Percentiles rank a stretch among this genome's conserved stretches.
Conservation (phyloP, 1,284 basidiomycete genomes). For the Melampsora americana region DNA sequence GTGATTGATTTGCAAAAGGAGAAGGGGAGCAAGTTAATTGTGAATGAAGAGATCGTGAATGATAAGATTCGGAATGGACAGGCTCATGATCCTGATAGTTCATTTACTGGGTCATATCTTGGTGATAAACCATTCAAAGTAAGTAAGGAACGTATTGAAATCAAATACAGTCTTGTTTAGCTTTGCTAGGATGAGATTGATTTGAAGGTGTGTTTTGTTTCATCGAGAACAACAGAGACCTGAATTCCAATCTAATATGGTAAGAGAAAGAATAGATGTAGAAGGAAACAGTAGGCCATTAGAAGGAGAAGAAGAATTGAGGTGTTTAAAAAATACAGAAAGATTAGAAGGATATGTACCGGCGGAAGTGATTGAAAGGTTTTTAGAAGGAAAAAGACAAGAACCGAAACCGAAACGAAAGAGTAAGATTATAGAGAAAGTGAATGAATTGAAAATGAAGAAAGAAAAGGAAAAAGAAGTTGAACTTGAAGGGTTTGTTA, state of each 20-base stretch:
- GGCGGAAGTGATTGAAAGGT: background rate
- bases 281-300: slow-evolving; percentile 72
- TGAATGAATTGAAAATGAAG: background rate
- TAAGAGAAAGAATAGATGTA: slow-evolving; percentile 81
- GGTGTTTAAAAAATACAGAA: slow-evolving; percentile 59
- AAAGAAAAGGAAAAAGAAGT: background rate
- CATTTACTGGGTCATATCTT: background rate
- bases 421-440: background rate
- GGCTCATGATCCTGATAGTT: background rate
- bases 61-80: background rate
- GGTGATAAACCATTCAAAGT: background rate
- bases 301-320: slow-evolving; percentile 67
- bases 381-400: background rate
- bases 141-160: slow-evolving; percentile 12
- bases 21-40: background rate
- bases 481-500: background rate
- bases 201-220: background rate
- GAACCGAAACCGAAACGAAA: background rate
- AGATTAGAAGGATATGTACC: background rate
- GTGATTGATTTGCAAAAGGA: slow-evolving; percentile 49
- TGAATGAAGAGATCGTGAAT: background rate
- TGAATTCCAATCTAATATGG: slow-evolving; percentile 60
- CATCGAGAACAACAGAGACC: slow-evolving; percentile 29
- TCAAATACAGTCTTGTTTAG: background rate
- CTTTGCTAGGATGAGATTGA: background rate